These are phyloP conservation scores for Cladosporium velox DNA, from an alignment of 2,329 filamentous ascomycete species.

Conservation along the genomic window DNA sequence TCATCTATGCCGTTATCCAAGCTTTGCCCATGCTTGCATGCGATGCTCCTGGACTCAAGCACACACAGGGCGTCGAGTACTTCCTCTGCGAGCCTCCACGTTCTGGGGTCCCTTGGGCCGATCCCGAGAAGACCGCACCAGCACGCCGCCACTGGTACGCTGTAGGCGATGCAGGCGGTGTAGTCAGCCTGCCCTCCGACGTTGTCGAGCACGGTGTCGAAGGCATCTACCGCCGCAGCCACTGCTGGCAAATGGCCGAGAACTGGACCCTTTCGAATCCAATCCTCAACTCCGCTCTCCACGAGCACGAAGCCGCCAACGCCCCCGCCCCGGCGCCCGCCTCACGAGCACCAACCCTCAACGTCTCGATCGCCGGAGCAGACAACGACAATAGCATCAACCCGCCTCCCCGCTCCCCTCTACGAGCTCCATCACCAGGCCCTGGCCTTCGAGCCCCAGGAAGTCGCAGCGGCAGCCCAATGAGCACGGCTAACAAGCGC, in stretches of 20 bases:
- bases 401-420: background rate
- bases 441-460: background rate
- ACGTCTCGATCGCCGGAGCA: background rate
- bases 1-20: conserved; percentile 76
- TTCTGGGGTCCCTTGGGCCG: conserved; percentile 71
- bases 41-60: conserved; percentile 70
- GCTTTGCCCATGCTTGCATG: conserved; percentile 75
- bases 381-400: background rate
- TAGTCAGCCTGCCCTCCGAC: conserved; percentile 64
- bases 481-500: conserved; percentile 36
- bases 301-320: conserved; percentile 32
- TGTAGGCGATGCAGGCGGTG: conserved; percentile 65
- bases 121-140: conserved; percentile 57
- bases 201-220: conserved; percentile 67
- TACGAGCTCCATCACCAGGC: conserved; percentile 18
- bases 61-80: conserved; percentile 74
- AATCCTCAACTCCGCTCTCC: conserved; percentile 34
- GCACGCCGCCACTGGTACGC: conserved; percentile 70
- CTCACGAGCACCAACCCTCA: conserved; percentile 20
- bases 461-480: conserved; percentile 24
- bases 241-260: conserved; percentile 67
- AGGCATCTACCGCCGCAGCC: conserved; percentile 66
- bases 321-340: conserved; percentile 1
- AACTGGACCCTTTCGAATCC: conserved; percentile 57
- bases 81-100: conserved; percentile 77